Base-by-base conservation (phyloP, 1,139 yeast genomes). In the Taphrina betulina region DNA sequence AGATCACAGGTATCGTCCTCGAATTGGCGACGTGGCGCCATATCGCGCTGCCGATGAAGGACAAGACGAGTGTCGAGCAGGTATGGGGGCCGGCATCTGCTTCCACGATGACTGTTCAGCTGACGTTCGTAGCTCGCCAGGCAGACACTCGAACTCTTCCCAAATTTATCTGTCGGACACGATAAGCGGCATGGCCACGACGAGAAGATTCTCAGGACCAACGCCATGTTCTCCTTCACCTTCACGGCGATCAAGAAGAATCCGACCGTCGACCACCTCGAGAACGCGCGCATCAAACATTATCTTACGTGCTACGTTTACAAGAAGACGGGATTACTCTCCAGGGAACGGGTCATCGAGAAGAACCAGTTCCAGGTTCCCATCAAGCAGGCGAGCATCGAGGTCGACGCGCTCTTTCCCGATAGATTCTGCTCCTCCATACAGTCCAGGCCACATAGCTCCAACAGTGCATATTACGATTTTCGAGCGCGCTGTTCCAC, bases 401-500 rank as follows among this genome's bases (percentile, higher is more conserved):
- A 38, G 20, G 54, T 50, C 14, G 54, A 50, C 26, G 54, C 46
- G 5, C 38, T 50, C 22, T 50, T 50, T 17, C 54, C 54, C 10
- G 54, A 50, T 29, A 22, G 54, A 23, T 28, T 42, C 33, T 50
- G 38, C 16, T 26, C 40, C 20, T 50, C 40, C 26, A 33, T 50
- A 22, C 31, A 37, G 22, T 41, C 54, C n/a, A 33, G 54, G 7
- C 54, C 46, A 5, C 36, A 35, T 24, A 31, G 46, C n/a, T 26
- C 46, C 24, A 50, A 50, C 12, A n/a, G 28, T 20, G 14, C 35
- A 10, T 24, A 33, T 22, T 40, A 20, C 24, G 54, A 33, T 14
- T 40, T 50, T 24, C 54, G 54, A n/a, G 54, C 44, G 5, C 45
- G 54, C n/a, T 50, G 54, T 42, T 40, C 38, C 17, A 50, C 54